Conservation (phyloP, 169 alveolate species). For the Hammondia hammondi region DNA sequence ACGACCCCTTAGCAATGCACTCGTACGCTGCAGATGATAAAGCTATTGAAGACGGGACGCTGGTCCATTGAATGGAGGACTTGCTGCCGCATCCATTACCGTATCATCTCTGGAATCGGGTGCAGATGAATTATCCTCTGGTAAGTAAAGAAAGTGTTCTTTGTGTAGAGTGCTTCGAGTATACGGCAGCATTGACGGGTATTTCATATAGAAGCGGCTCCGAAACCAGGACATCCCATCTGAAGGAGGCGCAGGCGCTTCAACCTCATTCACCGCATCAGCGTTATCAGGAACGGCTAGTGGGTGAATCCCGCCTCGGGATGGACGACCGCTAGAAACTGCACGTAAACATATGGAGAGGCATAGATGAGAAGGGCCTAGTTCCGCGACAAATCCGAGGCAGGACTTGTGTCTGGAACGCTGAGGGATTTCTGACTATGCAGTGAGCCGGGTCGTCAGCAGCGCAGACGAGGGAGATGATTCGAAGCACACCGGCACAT, state of each 20-base stretch:
- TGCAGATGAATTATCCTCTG: not conserved
- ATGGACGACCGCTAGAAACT: not conserved
- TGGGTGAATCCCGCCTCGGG: not conserved
- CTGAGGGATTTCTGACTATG: no score
- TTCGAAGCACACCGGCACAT: no score
- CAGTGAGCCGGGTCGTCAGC: no score
- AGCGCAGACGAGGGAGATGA: no score
- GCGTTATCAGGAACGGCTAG: not conserved
- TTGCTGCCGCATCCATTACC: no score
- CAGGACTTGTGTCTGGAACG: no score
- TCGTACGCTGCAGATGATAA: no score
- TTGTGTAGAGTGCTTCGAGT: not conserved
- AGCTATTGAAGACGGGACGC: no score
- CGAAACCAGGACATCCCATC: constrained; percentile 11
- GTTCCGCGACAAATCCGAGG: no score
- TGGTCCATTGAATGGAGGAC: no score
- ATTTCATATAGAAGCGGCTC: constrained; percentile 9
- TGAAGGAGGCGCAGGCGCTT: not conserved
- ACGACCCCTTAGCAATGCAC: no score
- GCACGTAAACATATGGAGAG: not conserved
- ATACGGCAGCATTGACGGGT: constrained; percentile 7
- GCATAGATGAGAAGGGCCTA: no score
- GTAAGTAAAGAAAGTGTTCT: constrained; percentile 8
- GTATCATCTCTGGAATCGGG: not conserved
- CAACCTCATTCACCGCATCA: not conserved